Evolutionary conservation across 2,329 filamentous ascomycete species (phyloP), one percentile per base, ranked within the genome.

Genomic region (Neonectria magnoliae): DNA sequence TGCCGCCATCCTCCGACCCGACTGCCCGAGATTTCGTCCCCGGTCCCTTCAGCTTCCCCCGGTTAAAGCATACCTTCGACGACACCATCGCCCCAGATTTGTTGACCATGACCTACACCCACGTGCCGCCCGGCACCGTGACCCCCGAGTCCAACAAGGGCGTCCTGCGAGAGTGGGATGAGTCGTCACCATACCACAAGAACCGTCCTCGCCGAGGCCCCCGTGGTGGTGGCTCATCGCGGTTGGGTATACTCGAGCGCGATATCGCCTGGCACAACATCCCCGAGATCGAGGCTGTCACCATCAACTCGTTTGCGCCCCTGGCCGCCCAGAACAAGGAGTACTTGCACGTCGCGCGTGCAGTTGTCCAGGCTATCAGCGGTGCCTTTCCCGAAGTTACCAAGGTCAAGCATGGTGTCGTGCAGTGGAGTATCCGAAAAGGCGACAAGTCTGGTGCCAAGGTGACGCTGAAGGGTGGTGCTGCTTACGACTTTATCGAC

Each of bases 111-210:
- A 89, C 91, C 72, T 99, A 99, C 83, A 87, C 88, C 60, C 96
- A 99, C 83, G 88, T 84, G 57, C 92, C 93, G 1, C 94, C 94
- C 0, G 94, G 94, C 64, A 91, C 91, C 7, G 84, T 78, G 71
- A 73, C 76, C 36, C 78, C 79, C n/a, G 79, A 82, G 57, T 81
- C 79, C 22, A 71, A 73, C 58, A 81, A 85, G 67, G 88, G 93
- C 65, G 89, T 93, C 67, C 83, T 98, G 72, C 89, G 96, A 62
- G 82, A 87, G 73, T 99, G 96, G 96, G 91, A 95, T 65, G 94
- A 91, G 73, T 92, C 91, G 57, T 97, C 93, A 8, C 96, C 95
- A 2, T 99, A 99, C 82, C 94, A 94, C 85, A 93, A 94, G 83
- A 97, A 97, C 80, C 88, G 96, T 73, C 91, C 93, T 5, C 88